These are phyloP conservation scores for Cocos nucifera DNA, from an alignment of 176 grass and related monocot genomes.

Conservation along the genomic window DNA sequence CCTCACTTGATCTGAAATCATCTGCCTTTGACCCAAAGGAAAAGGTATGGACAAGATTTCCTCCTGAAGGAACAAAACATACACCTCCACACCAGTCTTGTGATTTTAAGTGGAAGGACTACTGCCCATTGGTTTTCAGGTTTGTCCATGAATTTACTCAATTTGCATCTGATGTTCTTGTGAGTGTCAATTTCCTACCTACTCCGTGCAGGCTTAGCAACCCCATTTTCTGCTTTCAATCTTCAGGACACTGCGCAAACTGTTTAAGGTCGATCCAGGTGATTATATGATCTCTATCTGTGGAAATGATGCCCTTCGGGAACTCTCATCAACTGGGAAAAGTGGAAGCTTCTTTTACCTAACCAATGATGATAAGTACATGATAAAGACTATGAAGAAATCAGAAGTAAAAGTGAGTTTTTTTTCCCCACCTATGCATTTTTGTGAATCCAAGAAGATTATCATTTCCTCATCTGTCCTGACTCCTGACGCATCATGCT, in stretches of 20 bases:
- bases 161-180: too few species aligned
- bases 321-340: slow-evolving; percentile 60
- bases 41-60: slow-evolving; percentile 84
- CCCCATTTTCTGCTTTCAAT: neutral
- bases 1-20: slow-evolving; percentile 57
- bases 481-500: too few species aligned
- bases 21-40: slow-evolving; percentile 83
- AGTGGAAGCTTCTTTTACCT: slow-evolving; percentile 86
- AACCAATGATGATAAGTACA: slow-evolving; percentile 64
- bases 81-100: slow-evolving; percentile 75
- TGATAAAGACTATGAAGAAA: slow-evolving; percentile 93
- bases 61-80: slow-evolving; percentile 68
- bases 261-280: slow-evolving; percentile 56
- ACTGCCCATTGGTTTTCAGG: slow-evolving; percentile 88
- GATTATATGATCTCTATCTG: slow-evolving; percentile 79
- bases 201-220: too few species aligned
- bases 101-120: slow-evolving; percentile 86
- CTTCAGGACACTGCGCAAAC: slow-evolving; percentile 46
- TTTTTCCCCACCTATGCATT: neutral
- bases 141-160: neutral
- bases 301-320: slow-evolving; percentile 48
- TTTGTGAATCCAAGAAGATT: neutral
- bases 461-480: neutral
- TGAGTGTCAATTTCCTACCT: too few species aligned
- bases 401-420: slow-evolving; percentile 58